These are phyloP conservation scores for Candida berthetii DNA, from an alignment of 805 yeast genomes.

Conservation along the genomic window DNA sequence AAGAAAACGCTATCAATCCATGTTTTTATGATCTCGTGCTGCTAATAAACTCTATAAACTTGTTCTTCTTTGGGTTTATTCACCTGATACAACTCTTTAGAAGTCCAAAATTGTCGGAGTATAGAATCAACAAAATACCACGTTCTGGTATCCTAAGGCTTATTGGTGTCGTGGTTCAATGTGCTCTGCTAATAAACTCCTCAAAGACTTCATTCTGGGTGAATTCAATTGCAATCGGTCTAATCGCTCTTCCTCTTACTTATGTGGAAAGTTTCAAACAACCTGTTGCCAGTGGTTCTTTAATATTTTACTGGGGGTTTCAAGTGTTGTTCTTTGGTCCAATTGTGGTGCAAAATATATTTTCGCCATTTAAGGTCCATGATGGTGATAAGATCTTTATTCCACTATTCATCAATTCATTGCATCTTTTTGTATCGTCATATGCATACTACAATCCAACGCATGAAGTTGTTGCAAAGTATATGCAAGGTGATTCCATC, in stretches of 20 bases:
- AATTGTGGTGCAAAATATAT: constrained; percentile 32
- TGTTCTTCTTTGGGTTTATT: constrained; percentile 9
- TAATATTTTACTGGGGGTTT: constrained; percentile 73
- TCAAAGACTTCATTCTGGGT: constrained; percentile 1
- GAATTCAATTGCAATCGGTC: constrained; percentile 11
- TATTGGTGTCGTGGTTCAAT: constrained; percentile 4
- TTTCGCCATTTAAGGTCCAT: constrained; percentile 21
- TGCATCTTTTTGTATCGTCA: constrained; percentile 24
- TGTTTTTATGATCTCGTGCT: constrained; percentile 14
- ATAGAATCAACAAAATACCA: constrained; percentile 9
- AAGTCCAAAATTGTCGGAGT: constrained; percentile 1
- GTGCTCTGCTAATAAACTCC: constrained; percentile 1
- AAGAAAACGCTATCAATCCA: constrained; percentile 20
- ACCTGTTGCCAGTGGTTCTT: constrained; percentile 54
- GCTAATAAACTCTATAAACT: constrained; percentile 4
- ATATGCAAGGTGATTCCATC: constrained; percentile 36
- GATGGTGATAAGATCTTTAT: constrained; percentile 12
- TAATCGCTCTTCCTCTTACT: constrained; percentile 35
- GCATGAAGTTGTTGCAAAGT: constrained; percentile 33
- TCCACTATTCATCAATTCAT: constrained; percentile 19
- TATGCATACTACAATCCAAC: constrained; percentile 26
- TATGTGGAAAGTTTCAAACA: constrained; percentile 35
- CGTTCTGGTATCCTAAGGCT: constrained; percentile 7
- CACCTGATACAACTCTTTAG: constrained; percentile 8
- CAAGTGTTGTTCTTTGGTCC: constrained; percentile 38